Conservation (phyloP, 176 grass and related monocot genomes). For the Oryza australiensis region DNA sequence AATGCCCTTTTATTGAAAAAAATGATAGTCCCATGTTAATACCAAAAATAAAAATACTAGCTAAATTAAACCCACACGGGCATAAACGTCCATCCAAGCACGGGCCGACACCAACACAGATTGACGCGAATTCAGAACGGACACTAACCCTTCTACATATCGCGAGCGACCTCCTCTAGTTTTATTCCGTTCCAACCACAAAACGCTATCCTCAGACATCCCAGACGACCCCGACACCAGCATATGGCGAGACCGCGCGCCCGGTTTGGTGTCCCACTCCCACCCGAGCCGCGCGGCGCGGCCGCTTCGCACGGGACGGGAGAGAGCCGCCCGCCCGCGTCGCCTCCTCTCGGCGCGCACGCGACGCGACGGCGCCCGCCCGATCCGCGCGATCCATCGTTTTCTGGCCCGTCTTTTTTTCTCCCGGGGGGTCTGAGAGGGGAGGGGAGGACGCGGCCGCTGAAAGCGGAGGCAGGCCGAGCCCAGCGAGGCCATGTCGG, state of each 20-base stretch:
- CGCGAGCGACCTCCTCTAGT: no score
- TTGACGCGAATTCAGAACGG: neutral
- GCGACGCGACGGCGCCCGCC: conserved; percentile 19
- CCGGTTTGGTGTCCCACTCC: neutral
- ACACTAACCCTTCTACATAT: no score
- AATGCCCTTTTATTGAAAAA: no score
- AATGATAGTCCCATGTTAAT: neutral
- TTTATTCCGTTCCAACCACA: conserved; percentile 30
- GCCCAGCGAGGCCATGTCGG: conserved; percentile 16
- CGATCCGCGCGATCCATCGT: neutral
- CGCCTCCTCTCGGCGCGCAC: no score
- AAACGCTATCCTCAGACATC: neutral
- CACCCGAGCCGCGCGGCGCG: neutral
- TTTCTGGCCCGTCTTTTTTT: neutral
- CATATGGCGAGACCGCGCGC: no score
- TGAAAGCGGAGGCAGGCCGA: conserved; percentile 27
- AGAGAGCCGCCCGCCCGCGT: neutral
- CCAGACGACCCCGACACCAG: neutral
- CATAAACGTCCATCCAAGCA: neutral
- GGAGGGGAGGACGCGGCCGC: conserved; percentile 17
- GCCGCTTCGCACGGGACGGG: conserved; percentile 4
- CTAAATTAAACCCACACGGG: neutral
- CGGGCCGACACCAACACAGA: neutral
- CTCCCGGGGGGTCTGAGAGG: neutral
- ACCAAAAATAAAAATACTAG: neutral